These are phyloP conservation scores for Roridomyces roridus DNA, from an alignment of 768 basidiomycete species.

Conservation along the genomic window DNA sequence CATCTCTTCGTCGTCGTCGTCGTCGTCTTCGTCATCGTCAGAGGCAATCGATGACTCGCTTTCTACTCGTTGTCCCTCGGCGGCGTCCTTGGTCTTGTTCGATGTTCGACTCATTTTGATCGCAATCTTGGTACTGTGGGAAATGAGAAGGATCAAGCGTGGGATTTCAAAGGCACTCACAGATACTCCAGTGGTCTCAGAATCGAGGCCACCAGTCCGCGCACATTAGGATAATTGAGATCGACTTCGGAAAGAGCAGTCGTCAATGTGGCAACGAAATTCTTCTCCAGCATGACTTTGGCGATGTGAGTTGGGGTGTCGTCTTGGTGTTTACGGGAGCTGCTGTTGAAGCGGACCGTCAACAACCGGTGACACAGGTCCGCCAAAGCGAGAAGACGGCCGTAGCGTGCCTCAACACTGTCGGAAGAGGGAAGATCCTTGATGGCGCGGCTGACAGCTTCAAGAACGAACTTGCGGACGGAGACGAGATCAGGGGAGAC, in stretches of 20 bases:
- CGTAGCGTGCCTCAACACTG: constrained; percentile 78
- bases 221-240: constrained; percentile 92
- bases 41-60: constrained; percentile 56
- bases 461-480: constrained; percentile 93
- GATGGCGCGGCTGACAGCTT: constrained; percentile 84
- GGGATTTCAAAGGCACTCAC: constrained; percentile 51
- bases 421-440: constrained; percentile 75
- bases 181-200: constrained; percentile 88
- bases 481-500: constrained; percentile 77
- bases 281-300: constrained; percentile 98
- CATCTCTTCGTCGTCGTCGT: constrained; percentile 66
- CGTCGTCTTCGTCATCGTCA: constrained; percentile 64
- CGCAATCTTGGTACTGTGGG: constrained; percentile 86
- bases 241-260: constrained; percentile 91
- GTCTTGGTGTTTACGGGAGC: constrained; percentile 62
- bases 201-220: constrained; percentile 84
- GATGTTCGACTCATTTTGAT: constrained; percentile 94
- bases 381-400: constrained; percentile 83
- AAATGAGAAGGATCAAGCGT: constrained; percentile 21
- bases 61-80: constrained; percentile 53
- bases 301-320: constrained; percentile 92
- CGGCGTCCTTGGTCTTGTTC: constrained; percentile 64
- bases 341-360: constrained; percentile 72
- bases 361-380: constrained; percentile 90
- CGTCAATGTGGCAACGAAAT: constrained; percentile 89